phyloP scores from a whole-genome alignment of 1,284 basidiomycete species.

The Trichosporon coremiiforme region DNA sequence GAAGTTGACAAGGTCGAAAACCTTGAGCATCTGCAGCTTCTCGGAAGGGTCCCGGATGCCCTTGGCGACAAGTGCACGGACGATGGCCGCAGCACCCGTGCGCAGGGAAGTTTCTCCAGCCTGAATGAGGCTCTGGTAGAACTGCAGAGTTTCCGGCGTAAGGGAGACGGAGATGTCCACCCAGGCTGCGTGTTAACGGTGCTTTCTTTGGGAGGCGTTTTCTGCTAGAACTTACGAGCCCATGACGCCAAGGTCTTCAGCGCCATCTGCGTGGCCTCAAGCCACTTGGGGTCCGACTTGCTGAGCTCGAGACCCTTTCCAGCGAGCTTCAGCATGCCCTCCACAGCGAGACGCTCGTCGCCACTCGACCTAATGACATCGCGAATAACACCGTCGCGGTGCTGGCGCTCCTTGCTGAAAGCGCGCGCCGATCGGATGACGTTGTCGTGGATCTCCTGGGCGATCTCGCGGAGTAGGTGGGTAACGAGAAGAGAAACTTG shows the following conservation, averaged over 20 bases:
- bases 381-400: slow-evolving; percentile 76
- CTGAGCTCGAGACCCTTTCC: slow-evolving; percentile 69
- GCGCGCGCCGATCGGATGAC: slow-evolving; percentile 79
- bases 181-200: slow-evolving; percentile 69
- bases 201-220: background rate
- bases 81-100: slow-evolving; percentile 75
- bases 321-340: slow-evolving; percentile 81
- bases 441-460: slow-evolving; percentile 87
- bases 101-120: slow-evolving; percentile 70
- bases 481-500: slow-evolving; percentile 70
- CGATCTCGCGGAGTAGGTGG: slow-evolving; percentile 84
- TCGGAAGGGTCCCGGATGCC: slow-evolving; percentile 90
- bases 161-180: slow-evolving; percentile 96
- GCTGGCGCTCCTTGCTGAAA: slow-evolving; percentile 65
- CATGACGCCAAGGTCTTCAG: slow-evolving; percentile 90
- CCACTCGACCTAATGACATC: slow-evolving; percentile 82
- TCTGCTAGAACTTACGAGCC: slow-evolving; percentile 69
- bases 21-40: slow-evolving; percentile 86
- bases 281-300: slow-evolving; percentile 60
- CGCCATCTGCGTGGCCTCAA: slow-evolving; percentile 85
- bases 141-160: slow-evolving; percentile 80
- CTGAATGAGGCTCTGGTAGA: slow-evolving; percentile 84
- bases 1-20: slow-evolving; percentile 80
- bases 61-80: slow-evolving; percentile 83
- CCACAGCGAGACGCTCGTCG: slow-evolving; percentile 84